Base-by-base conservation (phyloP, 2,329 filamentous ascomycete genomes). In the Aureobasidium sp. region DNA sequence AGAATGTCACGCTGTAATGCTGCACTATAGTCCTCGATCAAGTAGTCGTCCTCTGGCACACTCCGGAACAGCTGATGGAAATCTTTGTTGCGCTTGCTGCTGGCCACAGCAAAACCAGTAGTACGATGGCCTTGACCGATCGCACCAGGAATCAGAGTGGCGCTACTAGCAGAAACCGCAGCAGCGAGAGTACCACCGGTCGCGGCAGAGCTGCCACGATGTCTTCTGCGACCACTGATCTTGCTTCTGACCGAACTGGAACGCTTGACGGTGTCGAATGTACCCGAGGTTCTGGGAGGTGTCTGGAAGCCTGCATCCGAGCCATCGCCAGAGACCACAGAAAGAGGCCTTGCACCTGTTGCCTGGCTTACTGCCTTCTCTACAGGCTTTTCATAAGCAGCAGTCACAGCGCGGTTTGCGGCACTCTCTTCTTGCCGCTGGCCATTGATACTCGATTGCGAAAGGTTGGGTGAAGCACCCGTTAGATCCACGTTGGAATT, bases 21-120 rank as follows among this genome's bases (percentile, higher is more conserved):
- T 72, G 94, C 97, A 73, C 94, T 97, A 74, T 97, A 99, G 73
- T 99, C 94, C 72, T 99, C 94, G 66, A 99, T 97, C 30, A 99
- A 81, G 71, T 96, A 97, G 74, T 99, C 94, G 69, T 99, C 94
- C 67, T 97, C 93, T 1, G 95, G 94, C 0, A 99, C 94, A 71
- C 92, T 97, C 75, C 94, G 89, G 79, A 99, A 99, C 2, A 96
- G 78, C 63, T 83, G 84, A 73, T 99, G 94, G 69, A 97, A 99
- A 71, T 97, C 94, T 53, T 91, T 85, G 75, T 99, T 99, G 61
- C 95, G 85, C 77, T 94, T 97, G 74, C 95, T 96, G 72, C 90
- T 95, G 53, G 94, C 94, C 66, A 97, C 91, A 54, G 94, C 93
- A 72, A 99, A 99, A 0, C 94, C 94, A 5, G 93, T 96, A 65